Percentiles rank a stretch among this genome's conserved stretches.
Evolutionary conservation across 306 rosid species (phyloP).

Genomic region (Delonix regia): DNA sequence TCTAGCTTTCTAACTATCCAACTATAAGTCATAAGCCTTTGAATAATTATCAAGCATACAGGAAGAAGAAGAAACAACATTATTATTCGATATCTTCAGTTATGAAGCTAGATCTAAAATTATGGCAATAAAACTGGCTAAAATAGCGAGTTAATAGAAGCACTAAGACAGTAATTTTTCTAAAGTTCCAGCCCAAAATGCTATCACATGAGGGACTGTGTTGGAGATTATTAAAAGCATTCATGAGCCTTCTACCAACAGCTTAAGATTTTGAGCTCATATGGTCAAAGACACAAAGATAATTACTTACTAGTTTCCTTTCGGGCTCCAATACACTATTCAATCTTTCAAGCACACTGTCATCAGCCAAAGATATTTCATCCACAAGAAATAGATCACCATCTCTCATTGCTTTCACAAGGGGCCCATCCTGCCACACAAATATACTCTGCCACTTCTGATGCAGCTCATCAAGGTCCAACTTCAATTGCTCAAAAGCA

Average conservation of each 20-base stretch:
- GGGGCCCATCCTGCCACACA: slow-evolving; percentile 96
- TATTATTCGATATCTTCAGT: background rate
- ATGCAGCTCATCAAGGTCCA: slow-evolving; percentile 60
- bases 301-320: slow-evolving; percentile 70
- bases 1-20: background rate
- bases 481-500: slow-evolving; percentile 48
- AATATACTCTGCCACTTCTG: slow-evolving; percentile 87
- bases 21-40: background rate
- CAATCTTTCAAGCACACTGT: slow-evolving; percentile 96
- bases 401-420: slow-evolving; percentile 81
- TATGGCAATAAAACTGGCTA: background rate
- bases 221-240: background rate
- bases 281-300: background rate
- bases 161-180: background rate
- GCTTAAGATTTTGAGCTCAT: background rate
- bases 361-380: slow-evolving; percentile 97
- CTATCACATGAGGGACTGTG: background rate
- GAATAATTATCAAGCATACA: slow-evolving; percentile 3
- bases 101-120: background rate
- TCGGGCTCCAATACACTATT: slow-evolving; percentile 96
- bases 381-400: slow-evolving; percentile 91
- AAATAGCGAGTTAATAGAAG: slow-evolving; percentile 26
- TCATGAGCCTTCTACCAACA: background rate
- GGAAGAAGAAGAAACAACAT: background rate
- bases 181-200: background rate